Evolutionary conservation across 345 rosid genomes (phyloP).

Genomic region (Syzygium aqueum): DNA sequence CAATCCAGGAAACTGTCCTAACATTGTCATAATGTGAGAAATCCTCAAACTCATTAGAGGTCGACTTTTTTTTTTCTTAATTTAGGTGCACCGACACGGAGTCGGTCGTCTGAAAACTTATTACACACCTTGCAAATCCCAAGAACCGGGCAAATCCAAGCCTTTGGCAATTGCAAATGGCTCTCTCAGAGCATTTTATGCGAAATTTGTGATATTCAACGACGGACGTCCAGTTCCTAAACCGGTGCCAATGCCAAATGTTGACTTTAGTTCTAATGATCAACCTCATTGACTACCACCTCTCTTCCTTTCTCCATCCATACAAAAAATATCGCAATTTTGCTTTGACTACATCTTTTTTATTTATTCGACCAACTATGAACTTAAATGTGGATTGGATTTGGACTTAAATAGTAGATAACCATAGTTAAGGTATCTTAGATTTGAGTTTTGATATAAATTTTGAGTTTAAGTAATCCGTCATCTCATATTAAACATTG

Average conservation of each 20-base stretch:
- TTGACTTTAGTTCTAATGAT: background rate
- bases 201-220: background rate
- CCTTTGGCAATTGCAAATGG: background rate
- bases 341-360: background rate
- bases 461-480: background rate
- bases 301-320: background rate
- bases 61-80: background rate
- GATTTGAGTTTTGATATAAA: background rate
- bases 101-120: background rate
- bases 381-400: background rate
- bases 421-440: background rate
- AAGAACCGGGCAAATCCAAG: background rate
- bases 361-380: background rate
- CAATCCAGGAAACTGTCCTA: background rate
- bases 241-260: background rate
- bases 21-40: background rate
- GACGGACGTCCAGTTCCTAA: background rate
- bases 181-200: background rate
- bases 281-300: background rate
- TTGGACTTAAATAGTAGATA: background rate
- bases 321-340: background rate
- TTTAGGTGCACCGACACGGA: background rate
- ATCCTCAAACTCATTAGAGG: background rate
- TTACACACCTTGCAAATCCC: background rate
- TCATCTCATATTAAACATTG: background rate